These are phyloP conservation scores for Lipomyces yamadae DNA, from an alignment of 805 yeast genomes.

Conservation along the genomic window DNA sequence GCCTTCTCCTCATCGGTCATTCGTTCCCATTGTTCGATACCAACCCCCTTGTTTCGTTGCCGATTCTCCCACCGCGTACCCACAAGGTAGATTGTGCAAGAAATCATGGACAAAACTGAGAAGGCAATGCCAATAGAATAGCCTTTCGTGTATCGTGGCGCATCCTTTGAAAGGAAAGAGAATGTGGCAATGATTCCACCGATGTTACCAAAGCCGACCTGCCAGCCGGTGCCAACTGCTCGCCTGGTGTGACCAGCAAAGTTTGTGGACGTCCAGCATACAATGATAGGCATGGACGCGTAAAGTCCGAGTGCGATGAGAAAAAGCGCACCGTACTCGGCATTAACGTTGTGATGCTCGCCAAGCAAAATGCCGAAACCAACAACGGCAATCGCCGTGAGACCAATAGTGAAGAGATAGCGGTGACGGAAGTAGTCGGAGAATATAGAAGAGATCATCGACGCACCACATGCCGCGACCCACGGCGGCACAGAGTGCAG, in stretches of 20 bases:
- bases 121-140: conserved; percentile 57
- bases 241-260: conserved; percentile 67
- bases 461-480: conserved; percentile 72
- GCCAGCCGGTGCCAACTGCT: conserved; percentile 62
- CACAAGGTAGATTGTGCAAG: conserved; percentile 46
- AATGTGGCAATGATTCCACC: conserved; percentile 72
- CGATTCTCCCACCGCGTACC: conserved; percentile 44
- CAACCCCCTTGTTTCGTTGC: conserved; percentile 35
- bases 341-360: conserved; percentile 47
- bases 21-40: conserved; percentile 38
- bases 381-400: conserved; percentile 50
- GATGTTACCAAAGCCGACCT: conserved; percentile 73
- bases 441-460: conserved; percentile 62
- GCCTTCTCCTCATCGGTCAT: conserved; percentile 20
- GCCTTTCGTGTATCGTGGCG: conserved; percentile 66
- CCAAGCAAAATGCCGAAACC: conserved; percentile 65
- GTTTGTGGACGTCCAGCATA: conserved; percentile 70
- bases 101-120: conserved; percentile 50
- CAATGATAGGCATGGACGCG: conserved; percentile 68
- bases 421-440: conserved; percentile 60
- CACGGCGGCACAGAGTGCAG: conserved; percentile 86
- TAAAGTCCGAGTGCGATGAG: conserved; percentile 63
- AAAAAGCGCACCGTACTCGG: conserved; percentile 69
- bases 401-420: conserved; percentile 40
- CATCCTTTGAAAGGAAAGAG: conserved; percentile 57